Evolutionary conservation across 2,329 filamentous ascomycete species (phyloP).

Genomic region (Hypoxylon sp.): DNA sequence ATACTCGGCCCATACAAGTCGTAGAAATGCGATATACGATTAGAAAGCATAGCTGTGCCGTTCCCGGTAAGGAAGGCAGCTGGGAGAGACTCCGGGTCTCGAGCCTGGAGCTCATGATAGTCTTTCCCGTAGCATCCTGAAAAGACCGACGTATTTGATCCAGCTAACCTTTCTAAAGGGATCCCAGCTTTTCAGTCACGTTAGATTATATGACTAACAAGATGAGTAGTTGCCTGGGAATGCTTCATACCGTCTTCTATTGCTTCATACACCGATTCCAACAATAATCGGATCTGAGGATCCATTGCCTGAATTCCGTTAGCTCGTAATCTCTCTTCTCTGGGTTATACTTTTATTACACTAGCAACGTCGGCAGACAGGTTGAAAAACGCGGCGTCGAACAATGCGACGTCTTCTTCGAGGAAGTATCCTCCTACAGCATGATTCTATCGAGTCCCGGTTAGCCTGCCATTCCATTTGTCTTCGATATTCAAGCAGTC

Average conservation of each 20-base stretch:
- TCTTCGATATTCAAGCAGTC: background rate
- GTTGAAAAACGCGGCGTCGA: slow-evolving; percentile 58
- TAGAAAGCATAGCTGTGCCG: background rate
- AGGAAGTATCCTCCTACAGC: slow-evolving; percentile 51
- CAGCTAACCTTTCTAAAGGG: background rate
- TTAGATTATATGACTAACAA: background rate
- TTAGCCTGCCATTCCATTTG: background rate
- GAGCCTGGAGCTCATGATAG: background rate
- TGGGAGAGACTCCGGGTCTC: background rate
- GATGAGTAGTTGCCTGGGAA: background rate
- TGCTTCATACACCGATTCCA: slow-evolving; percentile 51
- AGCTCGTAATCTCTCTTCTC: background rate
- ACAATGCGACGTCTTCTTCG: slow-evolving; percentile 50
- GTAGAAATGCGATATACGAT: background rate
- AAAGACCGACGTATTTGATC: background rate
- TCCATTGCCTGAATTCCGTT: slow-evolving; percentile 51
- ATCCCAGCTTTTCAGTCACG: background rate
- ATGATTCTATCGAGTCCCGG: slow-evolving; percentile 12
- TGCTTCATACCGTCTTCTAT: slow-evolving; percentile 22
- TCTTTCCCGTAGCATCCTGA: background rate
- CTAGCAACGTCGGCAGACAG: slow-evolving; percentile 18
- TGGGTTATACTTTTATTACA: slow-evolving; percentile 1
- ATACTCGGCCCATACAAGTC: background rate
- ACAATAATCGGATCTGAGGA: slow-evolving; percentile 53
- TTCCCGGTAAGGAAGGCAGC: background rate